Percentiles rank a stretch among this genome's conserved stretches.
Conservation (phyloP, 2,329 filamentous ascomycete species). For the Dactylellina leptospora region DNA sequence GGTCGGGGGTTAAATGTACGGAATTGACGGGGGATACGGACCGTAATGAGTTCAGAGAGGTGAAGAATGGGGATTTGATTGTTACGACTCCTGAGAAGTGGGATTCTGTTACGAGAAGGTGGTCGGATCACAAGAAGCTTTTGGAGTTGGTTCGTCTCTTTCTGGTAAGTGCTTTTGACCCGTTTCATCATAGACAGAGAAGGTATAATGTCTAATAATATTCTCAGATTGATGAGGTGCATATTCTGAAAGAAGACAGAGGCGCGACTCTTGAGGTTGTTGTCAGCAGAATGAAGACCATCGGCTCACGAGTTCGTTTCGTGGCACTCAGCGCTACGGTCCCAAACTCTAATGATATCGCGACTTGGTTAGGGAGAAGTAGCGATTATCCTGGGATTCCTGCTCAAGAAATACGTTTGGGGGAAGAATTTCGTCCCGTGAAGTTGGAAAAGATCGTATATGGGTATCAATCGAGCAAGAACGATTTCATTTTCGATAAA, state of each 20-base stretch:
- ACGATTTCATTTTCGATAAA: constrained; percentile 81
- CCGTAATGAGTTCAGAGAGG: constrained; percentile 70
- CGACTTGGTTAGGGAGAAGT: constrained; percentile 78
- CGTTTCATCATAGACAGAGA: not conserved
- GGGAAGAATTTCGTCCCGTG: constrained; percentile 82
- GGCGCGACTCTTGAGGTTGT: constrained; percentile 84
- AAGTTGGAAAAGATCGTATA: constrained; percentile 79
- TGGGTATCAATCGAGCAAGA: constrained; percentile 71
- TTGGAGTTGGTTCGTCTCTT: constrained; percentile 80
- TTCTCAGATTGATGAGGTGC: constrained; percentile 77
- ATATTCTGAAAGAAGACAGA: constrained; percentile 80
- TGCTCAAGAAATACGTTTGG: constrained; percentile 74
- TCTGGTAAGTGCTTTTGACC: constrained; percentile 61
- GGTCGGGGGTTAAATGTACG: constrained; percentile 73
- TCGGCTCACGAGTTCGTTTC: constrained; percentile 78
- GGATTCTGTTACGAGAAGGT: constrained; percentile 88
- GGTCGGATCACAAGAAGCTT: constrained; percentile 79
- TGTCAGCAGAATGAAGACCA: constrained; percentile 80
- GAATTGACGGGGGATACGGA: constrained; percentile 86
- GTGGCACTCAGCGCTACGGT: constrained; percentile 84
- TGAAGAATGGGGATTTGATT: constrained; percentile 80
- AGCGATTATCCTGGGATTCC: constrained; percentile 69
- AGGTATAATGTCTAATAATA: not conserved
- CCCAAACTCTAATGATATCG: constrained; percentile 82
- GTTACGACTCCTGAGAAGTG: constrained; percentile 90